These are phyloP conservation scores for Exophiala sp. DNA, from an alignment of 2,329 filamentous ascomycete species.

Conservation along the genomic window DNA sequence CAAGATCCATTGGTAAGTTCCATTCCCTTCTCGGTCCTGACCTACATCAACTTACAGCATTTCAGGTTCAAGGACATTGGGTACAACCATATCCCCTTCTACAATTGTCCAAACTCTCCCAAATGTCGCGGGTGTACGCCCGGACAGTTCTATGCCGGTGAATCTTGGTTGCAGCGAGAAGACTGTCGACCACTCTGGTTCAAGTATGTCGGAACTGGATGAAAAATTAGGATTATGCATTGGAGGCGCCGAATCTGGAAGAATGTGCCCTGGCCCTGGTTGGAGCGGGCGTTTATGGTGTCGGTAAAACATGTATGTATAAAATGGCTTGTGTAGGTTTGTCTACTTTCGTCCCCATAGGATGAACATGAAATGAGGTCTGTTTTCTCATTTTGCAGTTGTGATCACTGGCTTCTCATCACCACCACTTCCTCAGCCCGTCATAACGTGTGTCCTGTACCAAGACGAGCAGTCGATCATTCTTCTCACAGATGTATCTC, in stretches of 20 bases:
- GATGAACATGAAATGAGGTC: too few relatives aligned
- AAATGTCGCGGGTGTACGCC: constrained; percentile 88
- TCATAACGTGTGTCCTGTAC: too few relatives aligned
- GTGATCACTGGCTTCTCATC: too few relatives aligned
- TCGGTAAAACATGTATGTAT: too few relatives aligned
- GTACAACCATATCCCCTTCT: constrained; percentile 97
- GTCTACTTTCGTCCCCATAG: too few relatives aligned
- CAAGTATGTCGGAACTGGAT: constrained; percentile 84
- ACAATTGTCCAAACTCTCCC: constrained; percentile 95
- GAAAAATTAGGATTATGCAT: constrained; percentile 25
- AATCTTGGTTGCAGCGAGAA: constrained; percentile 78
- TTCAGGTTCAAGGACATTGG: constrained; percentile 96
- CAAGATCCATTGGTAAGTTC: constrained; percentile 83
- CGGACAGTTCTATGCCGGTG: constrained; percentile 85
- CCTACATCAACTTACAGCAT: too few relatives aligned
- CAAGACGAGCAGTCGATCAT: too few relatives aligned
- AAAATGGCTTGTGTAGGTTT: too few relatives aligned
- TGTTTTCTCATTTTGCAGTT: too few relatives aligned
- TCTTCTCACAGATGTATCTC: background rate
- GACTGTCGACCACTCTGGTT: constrained; percentile 97
- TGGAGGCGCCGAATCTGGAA: too few relatives aligned
- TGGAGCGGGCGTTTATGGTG: background rate
- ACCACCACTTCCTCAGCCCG: too few relatives aligned
- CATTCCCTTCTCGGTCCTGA: background rate
- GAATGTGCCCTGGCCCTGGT: too few relatives aligned